Conservation (phyloP, 2,329 filamentous ascomycete species). For the Scedosporium minutisporum region DNA sequence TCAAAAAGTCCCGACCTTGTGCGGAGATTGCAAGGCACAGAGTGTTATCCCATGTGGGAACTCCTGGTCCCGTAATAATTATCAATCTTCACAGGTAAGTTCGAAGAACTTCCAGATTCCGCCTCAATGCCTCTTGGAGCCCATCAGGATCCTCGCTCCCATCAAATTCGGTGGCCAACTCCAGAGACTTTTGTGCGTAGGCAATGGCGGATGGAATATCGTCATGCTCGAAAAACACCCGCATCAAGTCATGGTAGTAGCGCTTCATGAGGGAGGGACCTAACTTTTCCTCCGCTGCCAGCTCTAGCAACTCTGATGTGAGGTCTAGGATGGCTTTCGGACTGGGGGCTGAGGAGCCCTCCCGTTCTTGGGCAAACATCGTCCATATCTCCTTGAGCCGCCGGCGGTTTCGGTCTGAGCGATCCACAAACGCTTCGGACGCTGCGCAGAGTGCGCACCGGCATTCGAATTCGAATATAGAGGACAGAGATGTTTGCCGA, state of each 20-base stretch:
- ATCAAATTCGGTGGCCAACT: background rate
- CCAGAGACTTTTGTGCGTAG: background rate
- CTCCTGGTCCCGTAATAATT: too few relatives aligned
- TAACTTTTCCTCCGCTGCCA: background rate
- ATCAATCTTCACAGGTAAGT: background rate
- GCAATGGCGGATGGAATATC: background rate
- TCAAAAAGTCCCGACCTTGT: too few relatives aligned
- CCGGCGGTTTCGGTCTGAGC: background rate
- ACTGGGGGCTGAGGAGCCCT: background rate
- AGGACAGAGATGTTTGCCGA: background rate
- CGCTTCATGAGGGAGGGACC: background rate
- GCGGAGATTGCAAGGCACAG: too few relatives aligned
- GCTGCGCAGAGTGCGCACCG: background rate
- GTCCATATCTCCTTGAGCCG: background rate
- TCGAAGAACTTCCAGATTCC: background rate
- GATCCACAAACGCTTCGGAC: background rate
- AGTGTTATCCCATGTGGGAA: too few relatives aligned
- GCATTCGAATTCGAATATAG: background rate
- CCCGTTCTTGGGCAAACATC: background rate
- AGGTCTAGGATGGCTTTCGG: background rate
- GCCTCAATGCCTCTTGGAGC: background rate
- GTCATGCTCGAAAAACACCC: background rate
- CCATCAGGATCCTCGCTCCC: background rate
- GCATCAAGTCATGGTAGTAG: background rate
- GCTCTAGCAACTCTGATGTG: background rate